Base-by-base conservation (phyloP, 2,329 filamentous ascomycete species). In the Lizonia empirigonia region DNA sequence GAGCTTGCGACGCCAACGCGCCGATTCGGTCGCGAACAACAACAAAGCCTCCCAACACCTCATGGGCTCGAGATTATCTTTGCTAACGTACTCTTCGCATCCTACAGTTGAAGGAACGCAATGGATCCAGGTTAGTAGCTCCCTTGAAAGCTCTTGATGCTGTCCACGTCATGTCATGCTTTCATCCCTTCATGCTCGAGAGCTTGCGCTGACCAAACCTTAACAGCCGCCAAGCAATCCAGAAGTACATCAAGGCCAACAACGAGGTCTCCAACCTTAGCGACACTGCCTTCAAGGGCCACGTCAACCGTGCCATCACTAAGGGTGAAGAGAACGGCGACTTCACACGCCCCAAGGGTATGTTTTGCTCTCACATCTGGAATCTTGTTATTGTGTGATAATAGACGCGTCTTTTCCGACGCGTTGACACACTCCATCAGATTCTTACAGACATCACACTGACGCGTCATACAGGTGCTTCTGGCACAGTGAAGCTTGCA, bases 321-420 rank as follows among this genome's bases (percentile, higher is more conserved):
- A 78, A 80, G 53, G 91, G 91, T 74, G 91, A 92, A 65, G 90
- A 95, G 69, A 91, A 88, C 82, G 90, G 89, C 58, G 82, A 89
- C 67, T 96, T 96, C 73, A 83, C 86, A 70, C 91, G 93, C 75
- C 92, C 91, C 70, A 96, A 96, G 85, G 91, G 91, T 91, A 82
- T 63, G 84, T 80, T 18, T n/a, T 23, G 24, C 40, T 15, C 50
- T 19, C 27, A 32, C 20, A 5, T 20, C 9, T n/a, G 22, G 23
- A 34, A 8, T 2, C 18, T 36, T 19, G 33, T 16, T 32, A 5
- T 16, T 8, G 22, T 22, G 12, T 22, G 6, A 33, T 10, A 23
- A 19, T 26, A 15, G 4, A 41, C 44, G 39, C 29, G 39, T 45
- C 41, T 19, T 24, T 41, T 4, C 26, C 20, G 44, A 33, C 44